Base-by-base conservation (phyloP, 108 stramenopile genomes). In the Pseudonitzschia multiseries region DNA sequence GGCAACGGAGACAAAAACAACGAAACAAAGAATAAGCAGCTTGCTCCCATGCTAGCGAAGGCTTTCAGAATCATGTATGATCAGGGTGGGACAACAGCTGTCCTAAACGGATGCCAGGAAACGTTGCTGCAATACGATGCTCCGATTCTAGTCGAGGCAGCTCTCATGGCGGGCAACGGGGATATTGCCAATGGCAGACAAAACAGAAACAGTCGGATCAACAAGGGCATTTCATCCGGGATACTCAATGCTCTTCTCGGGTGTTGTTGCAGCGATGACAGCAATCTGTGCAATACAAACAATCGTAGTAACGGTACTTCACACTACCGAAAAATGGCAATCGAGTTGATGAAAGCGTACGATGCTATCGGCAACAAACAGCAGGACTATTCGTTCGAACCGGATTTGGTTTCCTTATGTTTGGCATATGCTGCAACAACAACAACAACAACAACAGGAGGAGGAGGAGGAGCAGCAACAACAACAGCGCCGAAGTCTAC, bases 241-340 rank as follows among this genome's bases (percentile, higher is more conserved):
- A 80, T 87, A 6, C 27, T 87, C 8, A 87, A 87, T 75, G 71
- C 79, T 10, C 31, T 84, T 43, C 50, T 87, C 22, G 83, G 71
- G 9, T 82, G 72, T 13, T 87, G 86, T 60, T 86, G 71, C 24
- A 18, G 1, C 10, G 28, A 46, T 5, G 33, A 61, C 17, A 36
- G 61, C 41, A 24, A n/a, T n/a, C n/a, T 26, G 24, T 83, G 71
- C 42, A 15, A 3, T 9, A 15, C 9, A 8, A 15, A 61, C 17
- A 36, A 71, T 27, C 14, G 69, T 70, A 36, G 54, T 26, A 12
- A 36, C 14, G 20, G 0, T 24, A 10, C 53, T 28, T 54, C 56
- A 2, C 0, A n/a, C 27, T 26, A 18, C 17, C 66, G 72, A 27
- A 18, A 50, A 46, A 33, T 42, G 40, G 43, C 70, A 18, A 29